Evolutionary conservation across 176 grass and related monocot genomes (phyloP).

Genomic region (Coix lacrymajobi): DNA sequence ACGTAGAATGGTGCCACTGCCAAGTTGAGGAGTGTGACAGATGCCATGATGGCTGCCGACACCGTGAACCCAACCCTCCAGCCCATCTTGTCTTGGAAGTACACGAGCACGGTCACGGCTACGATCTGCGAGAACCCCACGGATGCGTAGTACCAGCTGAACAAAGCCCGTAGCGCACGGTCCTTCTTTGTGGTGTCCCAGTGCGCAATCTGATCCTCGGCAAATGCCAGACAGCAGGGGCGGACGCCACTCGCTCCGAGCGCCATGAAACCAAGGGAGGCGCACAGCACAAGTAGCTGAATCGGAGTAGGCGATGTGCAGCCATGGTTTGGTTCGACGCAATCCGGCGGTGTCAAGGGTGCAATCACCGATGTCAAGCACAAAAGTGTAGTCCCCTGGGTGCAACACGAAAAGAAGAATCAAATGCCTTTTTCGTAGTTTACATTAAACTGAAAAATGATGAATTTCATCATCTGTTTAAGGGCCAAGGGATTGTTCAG

Average conservation of each 20-base stretch:
- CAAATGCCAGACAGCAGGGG: conserved; percentile 23
- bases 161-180: neutral
- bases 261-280: conserved; percentile 8
- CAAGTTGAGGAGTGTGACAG: neutral
- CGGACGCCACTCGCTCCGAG: conserved; percentile 26
- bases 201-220: conserved; percentile 33
- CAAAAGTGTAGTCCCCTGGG: conserved; percentile 24
- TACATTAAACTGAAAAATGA: neutral
- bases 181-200: neutral
- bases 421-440: too few relatives aligned
- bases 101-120: conserved; percentile 17
- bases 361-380: conserved; percentile 21
- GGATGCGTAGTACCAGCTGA: conserved; percentile 43
- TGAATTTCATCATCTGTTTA: neutral
- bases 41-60: neutral
- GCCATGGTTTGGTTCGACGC: neutral
- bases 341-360: conserved; percentile 6
- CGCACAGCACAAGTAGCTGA: neutral
- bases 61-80: conserved; percentile 39
- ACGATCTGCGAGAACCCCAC: conserved; percentile 26
- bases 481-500: neutral
- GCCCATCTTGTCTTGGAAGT: conserved; percentile 22
- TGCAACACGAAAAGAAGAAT: neutral
- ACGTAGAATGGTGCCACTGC: conserved; percentile 5
- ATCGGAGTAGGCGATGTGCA: neutral